Base-by-base conservation (phyloP, 345 rosid genomes). In the Salix arbutifolia region DNA sequence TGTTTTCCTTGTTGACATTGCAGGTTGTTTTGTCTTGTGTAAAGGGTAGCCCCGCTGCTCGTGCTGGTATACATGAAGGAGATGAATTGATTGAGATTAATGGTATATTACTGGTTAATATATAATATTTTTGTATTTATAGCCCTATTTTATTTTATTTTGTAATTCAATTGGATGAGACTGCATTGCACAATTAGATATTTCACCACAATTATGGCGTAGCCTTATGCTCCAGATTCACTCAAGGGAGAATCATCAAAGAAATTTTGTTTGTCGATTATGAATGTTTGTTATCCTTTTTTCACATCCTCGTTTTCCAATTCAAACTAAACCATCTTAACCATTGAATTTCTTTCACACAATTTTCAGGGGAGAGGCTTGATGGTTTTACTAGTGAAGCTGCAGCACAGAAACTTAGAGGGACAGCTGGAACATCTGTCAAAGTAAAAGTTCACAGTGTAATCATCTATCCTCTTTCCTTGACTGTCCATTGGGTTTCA, bases 31-130 rank as follows among this genome's bases (percentile, higher is more conserved):
- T 94, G 88, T 91, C 94, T 73, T 91, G 92, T 70, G 77, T 94
- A 62, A 90, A 94, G 35, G 93, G 87, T 79, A 86, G 97, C 80
- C 98, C 98, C 11, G 97, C 98, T 71, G 93, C 96, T 80, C 97
- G 91, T 76, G 94, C 93, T 31, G 93, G 98, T 66, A 88, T 92
- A 81, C 93, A 74, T n/a, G 90, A 87, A 72, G 98, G 98, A 65
- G 94, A 91, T 82, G 92, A 92, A 77, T 78, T 94, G 84, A 77
- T 94, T 58, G 97, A 94, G 91, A 94, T 94, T 26, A 89, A 94
- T 75, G 98, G 98, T 94, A 91, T 25, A 30, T 31, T 50, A 48
- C 74, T 60, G 18, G 13, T 42, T 46, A n/a, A n/a, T 30, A 28
- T 30, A 4, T 16, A 53, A 56, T 8, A n/a, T 2, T 18, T 35